Evolutionary conservation across 225 moss, liverwort and hornwort genomes (phyloP).

Genomic region (Physcomitrium patens): DNA sequence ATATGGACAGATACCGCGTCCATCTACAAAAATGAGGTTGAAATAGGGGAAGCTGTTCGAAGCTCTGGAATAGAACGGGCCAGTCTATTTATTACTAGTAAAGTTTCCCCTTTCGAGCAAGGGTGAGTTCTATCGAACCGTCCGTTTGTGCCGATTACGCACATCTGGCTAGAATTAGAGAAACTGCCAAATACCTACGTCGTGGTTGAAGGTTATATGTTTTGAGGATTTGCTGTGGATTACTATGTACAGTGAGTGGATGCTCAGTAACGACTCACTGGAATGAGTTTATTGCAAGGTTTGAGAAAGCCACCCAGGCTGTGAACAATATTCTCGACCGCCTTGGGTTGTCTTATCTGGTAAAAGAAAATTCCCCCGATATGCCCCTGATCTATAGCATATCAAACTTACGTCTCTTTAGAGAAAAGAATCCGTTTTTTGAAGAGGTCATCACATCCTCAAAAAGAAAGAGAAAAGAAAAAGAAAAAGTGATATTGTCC

Average conservation of each 20-base stretch:
- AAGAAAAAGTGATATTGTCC: no score
- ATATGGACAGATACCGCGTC: constrained; percentile 76
- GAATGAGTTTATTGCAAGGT: constrained; percentile 52
- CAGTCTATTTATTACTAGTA: constrained; percentile 80
- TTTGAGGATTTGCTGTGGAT: constrained; percentile 23
- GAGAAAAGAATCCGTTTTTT: not conserved
- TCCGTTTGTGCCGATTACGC: not conserved
- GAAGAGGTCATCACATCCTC: not conserved
- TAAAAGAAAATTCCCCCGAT: constrained; percentile 19
- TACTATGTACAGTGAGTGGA: constrained; percentile 25
- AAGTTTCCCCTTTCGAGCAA: constrained; percentile 88
- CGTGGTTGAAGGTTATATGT: not conserved
- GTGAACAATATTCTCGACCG: constrained; percentile 76
- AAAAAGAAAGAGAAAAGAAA: not conserved
- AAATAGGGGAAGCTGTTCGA: constrained; percentile 76
- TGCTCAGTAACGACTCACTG: constrained; percentile 29
- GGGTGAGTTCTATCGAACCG: constrained; percentile 51
- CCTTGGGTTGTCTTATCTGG: constrained; percentile 64
- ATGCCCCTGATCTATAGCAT: not conserved
- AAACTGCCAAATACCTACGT: not conserved
- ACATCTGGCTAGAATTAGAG: constrained; percentile 1
- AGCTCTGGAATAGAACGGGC: constrained; percentile 64
- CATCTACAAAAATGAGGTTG: constrained; percentile 84
- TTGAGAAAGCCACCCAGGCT: constrained; percentile 67
- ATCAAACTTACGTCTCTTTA: not conserved